Conservation (phyloP, 2,329 filamentous ascomycete genomes). For the Aureobasidium sp. region DNA sequence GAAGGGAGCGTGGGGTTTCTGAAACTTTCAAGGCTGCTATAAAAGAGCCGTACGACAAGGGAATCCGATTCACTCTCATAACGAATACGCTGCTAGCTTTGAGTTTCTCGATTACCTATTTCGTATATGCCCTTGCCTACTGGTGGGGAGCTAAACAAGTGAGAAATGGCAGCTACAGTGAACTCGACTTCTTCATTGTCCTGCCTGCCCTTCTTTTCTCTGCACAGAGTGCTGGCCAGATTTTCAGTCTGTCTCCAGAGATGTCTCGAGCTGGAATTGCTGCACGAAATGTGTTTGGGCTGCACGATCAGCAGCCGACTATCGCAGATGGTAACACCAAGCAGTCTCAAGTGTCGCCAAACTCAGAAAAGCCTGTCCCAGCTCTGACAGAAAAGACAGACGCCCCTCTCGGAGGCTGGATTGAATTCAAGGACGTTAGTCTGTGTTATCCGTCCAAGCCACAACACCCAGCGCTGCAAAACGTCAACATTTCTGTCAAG, state of each 20-base stretch:
- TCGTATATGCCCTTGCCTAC: conserved; percentile 41
- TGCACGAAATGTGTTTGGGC: conserved; percentile 34
- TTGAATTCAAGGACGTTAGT: conserved; percentile 29
- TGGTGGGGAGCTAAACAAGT: conserved; percentile 40
- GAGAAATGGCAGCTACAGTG: conserved; percentile 32
- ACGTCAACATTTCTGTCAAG: conserved; percentile 39
- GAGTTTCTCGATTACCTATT: conserved; percentile 38
- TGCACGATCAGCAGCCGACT: conserved; percentile 32
- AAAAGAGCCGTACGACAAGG: conserved; percentile 31
- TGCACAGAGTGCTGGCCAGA: conserved; percentile 37
- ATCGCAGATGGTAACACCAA: conserved; percentile 23
- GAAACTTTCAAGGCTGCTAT: conserved; percentile 30
- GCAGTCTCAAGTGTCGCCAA: not conserved
- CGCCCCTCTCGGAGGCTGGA: conserved; percentile 12
- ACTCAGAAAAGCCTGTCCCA: not conserved
- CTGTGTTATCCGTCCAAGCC: conserved; percentile 30
- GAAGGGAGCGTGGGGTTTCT: conserved; percentile 32
- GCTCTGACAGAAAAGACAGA: not conserved
- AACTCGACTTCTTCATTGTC: conserved; percentile 37
- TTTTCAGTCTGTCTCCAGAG: conserved; percentile 39
- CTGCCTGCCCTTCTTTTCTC: conserved; percentile 39
- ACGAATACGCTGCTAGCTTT: conserved; percentile 37
- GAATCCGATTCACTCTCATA: conserved; percentile 30
- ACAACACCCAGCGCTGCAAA: conserved; percentile 33
- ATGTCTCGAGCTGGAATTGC: conserved; percentile 36